Percentiles rank a stretch among this genome's conserved stretches.
Conservation (phyloP, 345 rosid species). For the Eutrema japonicum region DNA sequence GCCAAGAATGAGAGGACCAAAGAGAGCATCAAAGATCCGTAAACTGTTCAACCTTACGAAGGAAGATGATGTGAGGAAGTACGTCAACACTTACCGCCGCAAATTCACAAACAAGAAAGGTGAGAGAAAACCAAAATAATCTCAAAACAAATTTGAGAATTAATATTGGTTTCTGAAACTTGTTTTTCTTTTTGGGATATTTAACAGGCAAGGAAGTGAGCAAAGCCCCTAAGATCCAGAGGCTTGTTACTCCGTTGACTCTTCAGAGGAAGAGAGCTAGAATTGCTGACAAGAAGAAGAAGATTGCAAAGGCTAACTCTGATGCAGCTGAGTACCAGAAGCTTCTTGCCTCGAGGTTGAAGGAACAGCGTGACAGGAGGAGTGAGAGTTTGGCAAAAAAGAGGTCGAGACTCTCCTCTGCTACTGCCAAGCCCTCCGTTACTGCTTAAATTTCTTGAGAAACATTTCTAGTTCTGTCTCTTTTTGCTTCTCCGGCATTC, state of each 20-base stretch:
- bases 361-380: slow-evolving; percentile 74
- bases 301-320: slow-evolving; percentile 76
- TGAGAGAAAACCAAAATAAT: background rate
- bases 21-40: slow-evolving; percentile 81
- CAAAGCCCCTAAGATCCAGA: slow-evolving; percentile 90
- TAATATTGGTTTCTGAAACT: background rate
- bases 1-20: slow-evolving; percentile 88
- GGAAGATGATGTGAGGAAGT: slow-evolving; percentile 82
- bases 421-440: slow-evolving; percentile 75
- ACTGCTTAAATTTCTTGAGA: slow-evolving; percentile 48
- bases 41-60: slow-evolving; percentile 72
- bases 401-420: slow-evolving; percentile 80
- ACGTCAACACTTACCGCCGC: slow-evolving; percentile 83
- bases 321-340: slow-evolving; percentile 90
- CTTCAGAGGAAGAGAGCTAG: slow-evolving; percentile 82
- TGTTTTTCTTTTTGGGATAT: background rate
- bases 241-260: slow-evolving; percentile 85
- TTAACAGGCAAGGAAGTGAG: slow-evolving; percentile 78
- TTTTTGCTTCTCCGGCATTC: background rate
- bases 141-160: background rate
- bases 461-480: slow-evolving; percentile 17
- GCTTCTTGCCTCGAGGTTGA: slow-evolving; percentile 83
- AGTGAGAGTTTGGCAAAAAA: slow-evolving; percentile 93
- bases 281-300: slow-evolving; percentile 82
- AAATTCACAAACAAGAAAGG: slow-evolving; percentile 68